Base-by-base conservation (phyloP, 1,139 yeast species). In the Pichiaceae sp. region DNA sequence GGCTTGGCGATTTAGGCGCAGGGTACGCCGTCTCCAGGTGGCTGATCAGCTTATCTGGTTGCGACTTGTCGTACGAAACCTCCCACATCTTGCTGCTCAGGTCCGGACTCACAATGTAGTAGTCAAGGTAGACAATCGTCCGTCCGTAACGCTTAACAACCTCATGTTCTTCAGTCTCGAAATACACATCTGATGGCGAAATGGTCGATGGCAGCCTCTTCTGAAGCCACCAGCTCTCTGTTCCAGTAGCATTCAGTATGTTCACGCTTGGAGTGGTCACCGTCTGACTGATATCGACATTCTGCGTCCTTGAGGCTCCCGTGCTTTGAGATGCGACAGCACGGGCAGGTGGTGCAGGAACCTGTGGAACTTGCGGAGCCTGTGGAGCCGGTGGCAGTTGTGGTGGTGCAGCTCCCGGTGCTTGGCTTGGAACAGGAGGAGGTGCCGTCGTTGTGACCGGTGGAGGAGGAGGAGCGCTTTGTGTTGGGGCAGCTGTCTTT, bases 91-190 rank as follows among this genome's bases (percentile, higher is more conserved):
- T 64, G 50, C 82, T 87, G 2, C 91, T 72, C 46, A 81, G 76
- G 53, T 84, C 94, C 43, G 73, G 75, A 54, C 78, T 82, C 33
- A 87, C 59, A 15, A 87, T 67, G 55, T 85, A 86, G 48, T 81
- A 78, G 45, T 83, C 91, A 40, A 80, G 68, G 42, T 73, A 68
- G 5, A 67, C 60, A 35, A 76, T 58, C 4, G 49, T 50, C 32
- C 72, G 63, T 18, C 75, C 74, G 11, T 76, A 75, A 46, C 95
- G 73, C 52, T 80, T 82, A 14, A 50, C 49, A 12, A 79, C 60
- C 16, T 59, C 54, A 40, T 70, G 63, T 17, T 75, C 72, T 37
- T 86, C 96, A 20, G 78, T 70, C 53, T 86, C 95, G 56, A 61
- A 77, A 11, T 72, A 60, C 37, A 74, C 55, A 29, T 79, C 76